Evolutionary conservation across 2,329 filamentous ascomycete genomes (phyloP).

Genomic region (Dryadomyces quercivorus): DNA sequence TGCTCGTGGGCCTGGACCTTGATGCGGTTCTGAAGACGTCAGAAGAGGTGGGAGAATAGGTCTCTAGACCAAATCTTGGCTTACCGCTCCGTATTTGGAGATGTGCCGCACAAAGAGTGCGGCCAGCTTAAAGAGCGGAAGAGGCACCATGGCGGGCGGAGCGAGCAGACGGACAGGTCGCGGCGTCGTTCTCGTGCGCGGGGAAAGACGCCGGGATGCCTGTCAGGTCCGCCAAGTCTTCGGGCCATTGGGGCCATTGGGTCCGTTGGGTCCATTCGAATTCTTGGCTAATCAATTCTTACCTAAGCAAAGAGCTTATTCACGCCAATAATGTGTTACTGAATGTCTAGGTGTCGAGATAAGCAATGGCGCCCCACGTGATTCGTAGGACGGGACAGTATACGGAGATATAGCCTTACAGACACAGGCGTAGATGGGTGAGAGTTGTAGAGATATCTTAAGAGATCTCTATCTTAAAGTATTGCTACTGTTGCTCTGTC

Average conservation of each 20-base stretch:
- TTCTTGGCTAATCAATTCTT: neutral
- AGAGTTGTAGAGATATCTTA: no score
- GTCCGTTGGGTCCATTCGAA: neutral
- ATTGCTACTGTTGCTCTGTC: no score
- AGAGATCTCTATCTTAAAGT: no score
- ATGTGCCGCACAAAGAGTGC: constrained; percentile 52
- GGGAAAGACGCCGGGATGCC: neutral
- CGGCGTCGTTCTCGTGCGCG: neutral
- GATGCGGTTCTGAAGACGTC: constrained; percentile 43
- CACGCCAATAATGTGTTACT: no score
- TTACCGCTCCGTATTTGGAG: constrained; percentile 57
- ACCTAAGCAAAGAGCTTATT: no score
- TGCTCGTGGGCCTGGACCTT: constrained; percentile 55
- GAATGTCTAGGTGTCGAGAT: no score
- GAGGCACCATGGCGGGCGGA: constrained; percentile 40
- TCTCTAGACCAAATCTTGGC: constrained; percentile 16
- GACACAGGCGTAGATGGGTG: no score
- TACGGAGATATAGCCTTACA: no score
- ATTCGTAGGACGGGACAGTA: no score
- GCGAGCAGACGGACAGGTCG: neutral
- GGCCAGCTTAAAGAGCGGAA: constrained; percentile 56
- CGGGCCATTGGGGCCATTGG: no score
- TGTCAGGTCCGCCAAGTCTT: no score
- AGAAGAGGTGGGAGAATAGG: neutral
- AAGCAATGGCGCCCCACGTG: no score